These are phyloP conservation scores for Candida tunisiensis DNA, from an alignment of 1,139 yeast species.

Conservation along the genomic window DNA sequence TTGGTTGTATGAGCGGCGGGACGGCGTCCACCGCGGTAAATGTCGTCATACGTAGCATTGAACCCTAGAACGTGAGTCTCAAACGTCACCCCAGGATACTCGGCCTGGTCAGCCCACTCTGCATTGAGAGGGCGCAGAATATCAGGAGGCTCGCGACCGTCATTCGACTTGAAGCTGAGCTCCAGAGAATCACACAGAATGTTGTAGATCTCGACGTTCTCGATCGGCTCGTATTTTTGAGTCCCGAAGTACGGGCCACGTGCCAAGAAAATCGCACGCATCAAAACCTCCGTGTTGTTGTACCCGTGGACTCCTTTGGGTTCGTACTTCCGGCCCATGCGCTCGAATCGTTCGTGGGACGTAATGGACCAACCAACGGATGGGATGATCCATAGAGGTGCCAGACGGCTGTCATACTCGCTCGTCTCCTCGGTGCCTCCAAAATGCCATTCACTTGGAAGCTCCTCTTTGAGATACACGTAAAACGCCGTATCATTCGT, in stretches of 20 bases:
- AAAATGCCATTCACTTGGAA: conserved; percentile 51
- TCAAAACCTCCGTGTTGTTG: conserved; percentile 53
- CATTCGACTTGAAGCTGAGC: conserved; percentile 38
- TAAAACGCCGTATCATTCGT: conserved; percentile 17
- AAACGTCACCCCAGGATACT: conserved; percentile 45
- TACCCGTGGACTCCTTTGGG: conserved; percentile 81
- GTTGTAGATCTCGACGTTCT: conserved; percentile 57
- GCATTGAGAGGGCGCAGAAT: conserved; percentile 20
- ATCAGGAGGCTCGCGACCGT: conserved; percentile 28
- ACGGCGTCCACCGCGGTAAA: conserved; percentile 2
- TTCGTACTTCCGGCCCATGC: conserved; percentile 30
- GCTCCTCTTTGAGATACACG: conserved; percentile 37
- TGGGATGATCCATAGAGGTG: conserved; percentile 79
- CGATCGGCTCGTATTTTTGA: conserved; percentile 37
- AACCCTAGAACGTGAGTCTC: conserved; percentile 14
- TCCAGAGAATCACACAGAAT: conserved; percentile 54
- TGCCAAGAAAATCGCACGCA: conserved; percentile 73
- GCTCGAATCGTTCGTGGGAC: conserved; percentile 39
- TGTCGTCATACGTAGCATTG: conserved; percentile 17
- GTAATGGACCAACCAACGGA: conserved; percentile 67
- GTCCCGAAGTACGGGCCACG: conserved; percentile 58
- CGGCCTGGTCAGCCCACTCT: conserved; percentile 36
- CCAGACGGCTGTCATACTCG: conserved; percentile 41
- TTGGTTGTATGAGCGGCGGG: too few relatives aligned
- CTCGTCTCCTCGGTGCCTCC: conserved; percentile 34